These are phyloP conservation scores for Hanseniaspora uvarum DNA, from an alignment of 1,139 yeast species.

Conservation along the genomic window DNA sequence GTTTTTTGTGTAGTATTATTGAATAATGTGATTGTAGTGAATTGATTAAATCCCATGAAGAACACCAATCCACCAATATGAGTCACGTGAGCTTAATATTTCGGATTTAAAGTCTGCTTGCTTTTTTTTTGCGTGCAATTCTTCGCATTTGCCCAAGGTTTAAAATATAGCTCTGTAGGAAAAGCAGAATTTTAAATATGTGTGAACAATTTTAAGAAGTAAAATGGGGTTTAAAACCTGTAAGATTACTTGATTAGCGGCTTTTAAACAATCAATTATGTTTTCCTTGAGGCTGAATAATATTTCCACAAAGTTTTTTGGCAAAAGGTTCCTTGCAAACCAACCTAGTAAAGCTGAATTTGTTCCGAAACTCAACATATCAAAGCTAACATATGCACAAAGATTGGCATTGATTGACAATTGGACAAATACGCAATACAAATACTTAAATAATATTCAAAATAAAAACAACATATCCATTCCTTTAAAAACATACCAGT, in stretches of 20 bases:
- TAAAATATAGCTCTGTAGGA: too few relatives aligned
- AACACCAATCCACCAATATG: neutral
- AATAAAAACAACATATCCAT: constrained; percentile 8
- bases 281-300: neutral
- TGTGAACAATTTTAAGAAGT: too few relatives aligned
- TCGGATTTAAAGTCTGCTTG: too few relatives aligned
- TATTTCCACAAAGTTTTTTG: neutral
- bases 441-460: constrained; percentile 14
- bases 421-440: constrained; percentile 14
- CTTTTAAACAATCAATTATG: neutral
- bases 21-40: too few relatives aligned
- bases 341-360: neutral
- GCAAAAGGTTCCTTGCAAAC: neutral
- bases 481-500: constrained; percentile 7
- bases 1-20: neutral
- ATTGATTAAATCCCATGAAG: neutral
- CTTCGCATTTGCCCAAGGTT: too few relatives aligned
- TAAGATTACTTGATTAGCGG: neutral
- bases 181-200: too few relatives aligned
- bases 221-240: too few relatives aligned
- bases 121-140: neutral
- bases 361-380: constrained; percentile 13
- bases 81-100: neutral
- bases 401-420: constrained; percentile 9
- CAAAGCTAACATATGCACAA: constrained; percentile 13